These are phyloP conservation scores for Fusarium liriodendri DNA, from an alignment of 2,329 filamentous ascomycete genomes.

Conservation along the genomic window DNA sequence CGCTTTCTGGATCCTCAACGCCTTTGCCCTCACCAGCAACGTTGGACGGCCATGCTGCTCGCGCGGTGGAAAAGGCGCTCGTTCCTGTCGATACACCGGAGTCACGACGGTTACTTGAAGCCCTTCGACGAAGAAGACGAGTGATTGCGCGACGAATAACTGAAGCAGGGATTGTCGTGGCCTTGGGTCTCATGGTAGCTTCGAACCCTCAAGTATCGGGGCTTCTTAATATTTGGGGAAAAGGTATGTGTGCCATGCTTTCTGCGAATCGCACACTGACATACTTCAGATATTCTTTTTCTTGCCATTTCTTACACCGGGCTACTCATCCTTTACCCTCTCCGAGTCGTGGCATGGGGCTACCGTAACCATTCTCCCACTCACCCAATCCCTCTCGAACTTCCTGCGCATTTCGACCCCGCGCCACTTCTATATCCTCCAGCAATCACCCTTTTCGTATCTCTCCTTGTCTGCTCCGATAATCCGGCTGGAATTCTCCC, in stretches of 20 bases:
- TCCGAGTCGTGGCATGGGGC: constrained; percentile 66
- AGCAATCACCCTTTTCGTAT: constrained; percentile 79
- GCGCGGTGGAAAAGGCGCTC: constrained; percentile 32
- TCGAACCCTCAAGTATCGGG: constrained; percentile 59
- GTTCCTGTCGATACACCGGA: constrained; percentile 24
- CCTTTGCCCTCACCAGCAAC: constrained; percentile 63
- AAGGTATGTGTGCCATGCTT: constrained; percentile 53
- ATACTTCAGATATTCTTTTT: constrained; percentile 56
- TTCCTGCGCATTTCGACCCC: constrained; percentile 87
- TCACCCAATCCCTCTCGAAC: constrained; percentile 55
- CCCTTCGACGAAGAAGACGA: constrained; percentile 58
- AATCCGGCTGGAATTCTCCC: constrained; percentile 74
- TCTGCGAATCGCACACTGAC: not conserved
- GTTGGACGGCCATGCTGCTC: constrained; percentile 55
- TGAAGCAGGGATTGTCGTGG: constrained; percentile 64
- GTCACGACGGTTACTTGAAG: constrained; percentile 37
- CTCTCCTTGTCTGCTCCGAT: constrained; percentile 76
- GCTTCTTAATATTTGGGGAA: constrained; percentile 59
- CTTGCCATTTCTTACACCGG: constrained; percentile 50
- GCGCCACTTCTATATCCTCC: constrained; percentile 91
- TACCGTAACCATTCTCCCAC: constrained; percentile 54
- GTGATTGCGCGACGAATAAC: constrained; percentile 64
- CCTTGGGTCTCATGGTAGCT: constrained; percentile 61
- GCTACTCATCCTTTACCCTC: constrained; percentile 67
- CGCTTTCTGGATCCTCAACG: constrained; percentile 65